Conservation (phyloP, 2,329 filamentous ascomycete species). For the Ascochyta rabiei region DNA sequence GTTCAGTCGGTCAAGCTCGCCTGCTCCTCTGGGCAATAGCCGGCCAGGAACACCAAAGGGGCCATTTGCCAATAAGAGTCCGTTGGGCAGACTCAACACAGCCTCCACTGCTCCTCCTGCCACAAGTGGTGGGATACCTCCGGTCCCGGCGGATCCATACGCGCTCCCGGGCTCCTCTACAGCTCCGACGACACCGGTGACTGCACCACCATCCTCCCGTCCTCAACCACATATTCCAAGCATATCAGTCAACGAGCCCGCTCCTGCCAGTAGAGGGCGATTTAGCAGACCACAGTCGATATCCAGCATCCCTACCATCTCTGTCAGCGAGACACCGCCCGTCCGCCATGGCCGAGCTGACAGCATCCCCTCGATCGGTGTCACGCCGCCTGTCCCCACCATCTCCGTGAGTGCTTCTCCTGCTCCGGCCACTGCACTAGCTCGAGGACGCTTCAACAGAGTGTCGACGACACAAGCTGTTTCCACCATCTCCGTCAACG, state of each 20-base stretch:
- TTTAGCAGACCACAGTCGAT: slow-evolving; percentile 12
- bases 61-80: slow-evolving; percentile 31
- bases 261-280: not conserved
- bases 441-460: slow-evolving; percentile 7
- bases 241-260: slow-evolving; percentile 19
- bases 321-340: slow-evolving; percentile 32
- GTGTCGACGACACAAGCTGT: slow-evolving; percentile 27
- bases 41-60: slow-evolving; percentile 38
- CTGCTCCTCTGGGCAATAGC: slow-evolving; percentile 28
- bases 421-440: not conserved
- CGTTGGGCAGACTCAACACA: slow-evolving; percentile 38
- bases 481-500: slow-evolving; percentile 38
- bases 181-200: slow-evolving; percentile 22
- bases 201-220: not conserved
- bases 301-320: slow-evolving; percentile 22
- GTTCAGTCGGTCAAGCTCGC: slow-evolving; percentile 13
- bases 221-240: slow-evolving; percentile 15
- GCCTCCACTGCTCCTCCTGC: slow-evolving; percentile 28
- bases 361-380: slow-evolving; percentile 27
- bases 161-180: slow-evolving; percentile 23
- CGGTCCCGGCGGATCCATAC: slow-evolving; percentile 8
- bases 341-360: slow-evolving; percentile 21
- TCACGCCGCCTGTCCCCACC: slow-evolving; percentile 29
- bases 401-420: slow-evolving; percentile 33
- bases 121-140: slow-evolving; percentile 34